Percentiles rank a stretch among this genome's conserved stretches.
These are phyloP conservation scores for Tuber borchii DNA, from an alignment of 495 filamentous ascomycete genomes.

Conservation along the genomic window DNA sequence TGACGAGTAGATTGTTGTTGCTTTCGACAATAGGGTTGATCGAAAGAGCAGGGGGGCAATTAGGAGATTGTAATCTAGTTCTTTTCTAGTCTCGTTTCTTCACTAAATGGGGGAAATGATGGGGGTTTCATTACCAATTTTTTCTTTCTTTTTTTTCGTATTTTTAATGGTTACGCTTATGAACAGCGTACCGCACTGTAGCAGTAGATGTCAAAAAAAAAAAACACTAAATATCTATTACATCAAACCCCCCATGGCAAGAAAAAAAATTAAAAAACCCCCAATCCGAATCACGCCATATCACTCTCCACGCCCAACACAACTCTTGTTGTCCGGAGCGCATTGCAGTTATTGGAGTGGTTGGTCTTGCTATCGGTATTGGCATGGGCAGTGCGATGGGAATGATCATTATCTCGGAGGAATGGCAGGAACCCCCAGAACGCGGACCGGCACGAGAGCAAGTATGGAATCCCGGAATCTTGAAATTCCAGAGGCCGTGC, in stretches of 20 bases:
- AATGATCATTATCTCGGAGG: too few relatives aligned
- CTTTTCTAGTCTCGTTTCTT: not conserved
- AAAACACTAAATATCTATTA: not conserved
- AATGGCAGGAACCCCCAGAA: too few relatives aligned
- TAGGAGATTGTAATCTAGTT: not conserved
- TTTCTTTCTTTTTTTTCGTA: not conserved
- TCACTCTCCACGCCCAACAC: not conserved
- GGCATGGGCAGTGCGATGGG: too few relatives aligned
- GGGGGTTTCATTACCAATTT: not conserved
- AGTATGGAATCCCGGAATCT: too few relatives aligned
- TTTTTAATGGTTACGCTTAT: not conserved
- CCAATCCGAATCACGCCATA: not conserved
- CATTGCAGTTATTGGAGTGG: too few relatives aligned
- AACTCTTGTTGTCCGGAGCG: not conserved
- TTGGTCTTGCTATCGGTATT: too few relatives aligned
- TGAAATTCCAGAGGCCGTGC: too few relatives aligned
- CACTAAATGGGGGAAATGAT: not conserved
- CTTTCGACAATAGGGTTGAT: not conserved
- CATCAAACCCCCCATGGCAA: not conserved
- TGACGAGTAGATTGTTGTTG: slow-evolving; percentile 39
- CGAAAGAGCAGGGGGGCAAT: not conserved
- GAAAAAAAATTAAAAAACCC: not conserved
- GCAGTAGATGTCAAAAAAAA: not conserved
- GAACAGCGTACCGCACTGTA: not conserved
- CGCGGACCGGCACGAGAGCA: too few relatives aligned